Base-by-base conservation (phyloP, 768 basidiomycete genomes). In the Lactarius quietus region DNA sequence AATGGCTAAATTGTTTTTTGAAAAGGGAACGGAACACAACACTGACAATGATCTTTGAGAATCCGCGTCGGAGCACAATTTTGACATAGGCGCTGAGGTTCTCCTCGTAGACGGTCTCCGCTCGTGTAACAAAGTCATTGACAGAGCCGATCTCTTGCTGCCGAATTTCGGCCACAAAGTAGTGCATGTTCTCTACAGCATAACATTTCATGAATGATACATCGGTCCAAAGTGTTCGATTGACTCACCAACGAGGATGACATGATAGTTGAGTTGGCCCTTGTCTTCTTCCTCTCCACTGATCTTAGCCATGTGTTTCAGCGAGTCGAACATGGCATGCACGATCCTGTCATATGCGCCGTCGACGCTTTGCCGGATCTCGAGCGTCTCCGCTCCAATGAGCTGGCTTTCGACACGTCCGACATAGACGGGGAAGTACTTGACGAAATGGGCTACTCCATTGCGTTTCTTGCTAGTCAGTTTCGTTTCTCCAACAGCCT, bases 241-340 rank as follows among this genome's bases (percentile, higher is more conserved):
- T 6, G 38, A 75, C 90, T 71, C 72, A 95, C 96, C 96, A 63
- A 98, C 90, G 66, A 98, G 81, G 72, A 96, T 89, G 70, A 98
- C 93, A 73, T 97, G 94, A 69, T 93, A 97, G 75, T 98, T 98
- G 59, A 98, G 82, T 73, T 96, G 94, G 0, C 95, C 95, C 76
- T 98, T 98, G 75, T 95, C 95, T 73, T 98, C 96, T 0, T 86
- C 90, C 62, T 92, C 93, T 0, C 93, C 92, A 63, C 95, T 90
- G 82, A 96, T 78, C 75, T 97, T 98, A 14, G 95, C 96, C 85
- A 98, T 93, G 66, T 95, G 94, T 76, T 94, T 95, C 67, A 98
- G 75, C 17, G 86, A 89, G 53, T 93, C 95, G 72, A 98, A 95
- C 85, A 98, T 97, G 51, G 87, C 81, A 66, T 89, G 86, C 41